These are phyloP conservation scores for Populus deltoides DNA, from an alignment of 345 rosid species.

Conservation along the genomic window DNA sequence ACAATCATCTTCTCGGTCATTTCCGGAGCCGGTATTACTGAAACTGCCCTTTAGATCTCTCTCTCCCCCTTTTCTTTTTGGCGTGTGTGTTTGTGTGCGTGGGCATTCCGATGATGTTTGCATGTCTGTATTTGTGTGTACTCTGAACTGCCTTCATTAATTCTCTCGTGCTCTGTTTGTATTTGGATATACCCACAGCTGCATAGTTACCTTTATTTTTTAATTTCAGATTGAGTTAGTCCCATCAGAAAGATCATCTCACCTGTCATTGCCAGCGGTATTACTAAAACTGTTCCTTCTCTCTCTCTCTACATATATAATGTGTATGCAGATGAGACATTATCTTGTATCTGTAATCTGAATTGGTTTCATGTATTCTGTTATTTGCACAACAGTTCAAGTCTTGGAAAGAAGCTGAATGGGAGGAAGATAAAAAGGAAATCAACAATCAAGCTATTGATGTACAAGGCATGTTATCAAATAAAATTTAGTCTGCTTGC, in stretches of 20 bases:
- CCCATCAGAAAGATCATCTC: neutral
- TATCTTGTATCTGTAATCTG: neutral
- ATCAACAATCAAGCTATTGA: conserved; percentile 28
- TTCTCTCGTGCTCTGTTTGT: too few relatives aligned
- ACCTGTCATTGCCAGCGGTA: neutral
- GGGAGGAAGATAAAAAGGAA: conserved; percentile 30
- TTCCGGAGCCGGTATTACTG: conserved; percentile 30
- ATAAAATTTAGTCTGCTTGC: neutral
- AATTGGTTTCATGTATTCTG: conserved; percentile 13
- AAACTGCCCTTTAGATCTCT: neutral
- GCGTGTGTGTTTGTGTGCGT: neutral
- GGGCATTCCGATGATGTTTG: too few relatives aligned
- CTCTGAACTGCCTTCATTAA: too few relatives aligned
- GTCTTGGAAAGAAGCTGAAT: conserved; percentile 52
- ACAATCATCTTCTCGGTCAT: conserved; percentile 49
- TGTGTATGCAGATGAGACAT: neutral
- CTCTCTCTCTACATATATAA: too few relatives aligned
- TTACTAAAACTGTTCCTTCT: too few relatives aligned
- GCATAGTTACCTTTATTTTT: too few relatives aligned
- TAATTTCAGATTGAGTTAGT: too few relatives aligned
- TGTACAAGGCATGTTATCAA: conserved; percentile 36
- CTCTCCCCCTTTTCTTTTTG: neutral
- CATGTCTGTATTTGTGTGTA: too few relatives aligned
- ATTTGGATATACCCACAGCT: too few relatives aligned
- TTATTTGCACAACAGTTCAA: conserved; percentile 30